Evolutionary conservation across 768 basidiomycete genomes (phyloP), one percentile per base, ranked within the genome.

Genomic region (Termitomyces sp.): DNA sequence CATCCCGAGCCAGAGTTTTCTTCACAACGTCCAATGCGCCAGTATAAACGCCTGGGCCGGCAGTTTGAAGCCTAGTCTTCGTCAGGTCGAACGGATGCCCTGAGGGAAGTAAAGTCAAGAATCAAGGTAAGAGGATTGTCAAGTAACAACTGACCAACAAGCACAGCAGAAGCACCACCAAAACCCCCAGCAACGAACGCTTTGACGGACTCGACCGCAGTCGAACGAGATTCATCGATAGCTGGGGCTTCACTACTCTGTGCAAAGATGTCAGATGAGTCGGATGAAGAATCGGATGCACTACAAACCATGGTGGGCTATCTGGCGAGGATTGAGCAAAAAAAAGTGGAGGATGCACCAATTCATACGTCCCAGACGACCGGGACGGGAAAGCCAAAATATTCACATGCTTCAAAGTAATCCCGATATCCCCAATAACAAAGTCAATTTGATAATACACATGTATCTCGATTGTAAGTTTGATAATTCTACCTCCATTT

Each of bases 61-160:
- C 96, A 5, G 97, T 98, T 72, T 99, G 97, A 57, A 99, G 70
- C 41, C 96, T 82, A n/a, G 91, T 94, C 75, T 95, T 95, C 55
- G 92, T 97, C 65, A 98, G 75, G 73, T 99, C 97, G 68, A 98
- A 99, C 9, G 97, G 97, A 66, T 99, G 97, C 1, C 97, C 96
- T 92, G 59, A 13, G 9, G 3, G 32, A 46, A 7, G 23, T 13
- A 49, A 52, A 41, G 40, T 42, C 20, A 15, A 27, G 33, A 3
- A 22, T 49, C 32, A 33, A 41, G 11, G 45, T 49, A 43, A 55
- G 23, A 50, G 41, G 40, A 41, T 39, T 7, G 10, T 27, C 11
- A 5, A 27, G 3, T 23, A 31, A 51, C 15, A 12, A 79, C 91
- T 64, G 54, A 94, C 94, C 94, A 57, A 97, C 94, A 23, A 96